These are phyloP conservation scores for Debaryomyces subglobosus DNA, from an alignment of 1,139 yeast species.

Conservation along the genomic window DNA sequence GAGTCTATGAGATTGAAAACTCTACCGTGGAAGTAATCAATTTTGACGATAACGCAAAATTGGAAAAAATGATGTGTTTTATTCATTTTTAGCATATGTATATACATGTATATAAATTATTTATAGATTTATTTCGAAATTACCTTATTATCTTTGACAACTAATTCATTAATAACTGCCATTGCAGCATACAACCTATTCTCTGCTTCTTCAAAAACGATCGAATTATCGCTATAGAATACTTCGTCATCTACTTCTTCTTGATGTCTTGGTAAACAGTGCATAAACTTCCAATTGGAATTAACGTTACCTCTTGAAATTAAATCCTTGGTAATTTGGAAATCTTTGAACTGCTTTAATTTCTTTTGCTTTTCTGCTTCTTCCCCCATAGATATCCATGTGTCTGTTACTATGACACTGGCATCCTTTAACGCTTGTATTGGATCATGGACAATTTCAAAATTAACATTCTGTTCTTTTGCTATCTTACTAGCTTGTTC, in stretches of 20 bases:
- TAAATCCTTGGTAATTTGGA: constrained; percentile 69
- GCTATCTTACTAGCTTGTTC: constrained; percentile 54
- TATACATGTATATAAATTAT: constrained; percentile 64
- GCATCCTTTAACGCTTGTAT: constrained; percentile 64
- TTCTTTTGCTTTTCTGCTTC: constrained; percentile 69
- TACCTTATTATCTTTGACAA: not conserved
- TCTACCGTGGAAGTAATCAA: constrained; percentile 15
- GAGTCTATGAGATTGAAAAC: constrained; percentile 10
- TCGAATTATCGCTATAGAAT: constrained; percentile 78
- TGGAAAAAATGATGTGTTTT: constrained; percentile 23
- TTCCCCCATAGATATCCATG: constrained; percentile 94
- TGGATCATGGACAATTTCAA: constrained; percentile 66
- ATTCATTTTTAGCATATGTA: constrained; percentile 17
- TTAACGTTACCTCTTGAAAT: constrained; percentile 57
- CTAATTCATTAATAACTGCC: constrained; percentile 85
- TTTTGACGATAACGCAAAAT: constrained; percentile 10
- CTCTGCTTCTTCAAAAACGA: constrained; percentile 95
- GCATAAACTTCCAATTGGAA: constrained; percentile 60
- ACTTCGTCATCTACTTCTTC: constrained; percentile 95
- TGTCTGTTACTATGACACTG: constrained; percentile 80
- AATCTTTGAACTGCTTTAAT: constrained; percentile 73
- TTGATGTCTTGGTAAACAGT: constrained; percentile 91
- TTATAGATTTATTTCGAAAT: constrained; percentile 32
- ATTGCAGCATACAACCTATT: constrained; percentile 95
- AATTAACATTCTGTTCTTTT: constrained; percentile 48